A percentile compares a stretch with the other conserved stretches of the same genome.
Evolutionary conservation across 2,329 filamentous ascomycete species (phyloP).

Genomic region (Lasiodiplodia hormozganensis): DNA sequence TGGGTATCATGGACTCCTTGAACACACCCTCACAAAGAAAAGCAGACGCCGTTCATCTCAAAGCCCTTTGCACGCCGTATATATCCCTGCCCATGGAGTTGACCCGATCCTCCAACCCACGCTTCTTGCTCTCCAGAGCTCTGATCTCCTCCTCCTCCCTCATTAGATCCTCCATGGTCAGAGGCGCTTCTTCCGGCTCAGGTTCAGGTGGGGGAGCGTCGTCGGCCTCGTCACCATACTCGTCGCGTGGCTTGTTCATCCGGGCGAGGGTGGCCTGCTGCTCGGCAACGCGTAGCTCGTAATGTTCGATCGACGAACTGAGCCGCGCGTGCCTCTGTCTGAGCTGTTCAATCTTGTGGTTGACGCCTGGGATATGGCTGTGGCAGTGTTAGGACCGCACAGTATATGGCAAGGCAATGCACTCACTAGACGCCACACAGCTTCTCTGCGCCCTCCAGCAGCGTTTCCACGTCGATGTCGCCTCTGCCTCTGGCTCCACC

Average conservation of each 20-base stretch:
- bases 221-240: constrained; percentile 58
- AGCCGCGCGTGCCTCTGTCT: constrained; percentile 75
- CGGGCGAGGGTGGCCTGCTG: constrained; percentile 76
- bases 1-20: constrained; percentile 18
- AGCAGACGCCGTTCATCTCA: constrained; percentile 5
- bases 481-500: constrained; percentile 60
- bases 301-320: constrained; percentile 75
- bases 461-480: constrained; percentile 84
- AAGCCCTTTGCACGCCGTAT: constrained; percentile 8
- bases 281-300: constrained; percentile 79
- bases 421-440: constrained; percentile 82
- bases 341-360: constrained; percentile 76
- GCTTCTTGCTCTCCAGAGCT: constrained; percentile 69
- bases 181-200: constrained; percentile 48
- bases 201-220: constrained; percentile 55
- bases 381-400: not conserved
- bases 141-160: constrained; percentile 73
- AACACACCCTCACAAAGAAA: not conserved
- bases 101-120: constrained; percentile 67
- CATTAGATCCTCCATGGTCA: constrained; percentile 73
- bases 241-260: constrained; percentile 69
- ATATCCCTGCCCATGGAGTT: constrained; percentile 72
- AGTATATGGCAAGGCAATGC: not conserved
- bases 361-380: constrained; percentile 76
- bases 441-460: constrained; percentile 88